Evolutionary conservation across 306 rosid species (phyloP).

Genomic region (Trifolium dubium): DNA sequence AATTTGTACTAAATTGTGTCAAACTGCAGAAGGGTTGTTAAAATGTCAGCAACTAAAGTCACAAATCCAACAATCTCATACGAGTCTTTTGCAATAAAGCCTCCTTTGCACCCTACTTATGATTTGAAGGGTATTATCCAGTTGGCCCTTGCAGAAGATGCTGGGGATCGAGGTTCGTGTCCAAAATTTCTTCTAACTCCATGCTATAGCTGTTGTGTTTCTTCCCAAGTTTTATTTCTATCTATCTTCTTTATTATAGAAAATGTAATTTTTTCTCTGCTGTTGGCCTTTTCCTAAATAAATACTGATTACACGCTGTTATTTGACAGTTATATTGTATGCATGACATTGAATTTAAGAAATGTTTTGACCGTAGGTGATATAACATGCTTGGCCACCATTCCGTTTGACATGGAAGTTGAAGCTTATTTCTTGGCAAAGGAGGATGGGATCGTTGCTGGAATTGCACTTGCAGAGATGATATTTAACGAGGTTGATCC

Average conservation of each 20-base stretch:
- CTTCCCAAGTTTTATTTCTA: neutral
- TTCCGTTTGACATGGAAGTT: conserved; percentile 74
- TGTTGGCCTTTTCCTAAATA: neutral
- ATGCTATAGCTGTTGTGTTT: neutral
- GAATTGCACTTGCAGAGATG: conserved; percentile 84
- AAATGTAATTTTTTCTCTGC: neutral
- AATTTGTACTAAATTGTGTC: conserved; percentile 31
- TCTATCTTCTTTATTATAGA: conserved; percentile 4
- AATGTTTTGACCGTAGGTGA: conserved; percentile 65
- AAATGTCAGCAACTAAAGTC: conserved; percentile 59
- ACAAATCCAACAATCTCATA: conserved; percentile 44
- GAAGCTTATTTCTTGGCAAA: conserved; percentile 92
- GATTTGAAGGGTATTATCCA: conserved; percentile 75
- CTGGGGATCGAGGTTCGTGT: conserved; percentile 70
- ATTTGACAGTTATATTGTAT: conserved; percentile 24
- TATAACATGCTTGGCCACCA: conserved; percentile 84
- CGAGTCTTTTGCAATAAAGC: conserved; percentile 61
- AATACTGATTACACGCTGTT: neutral
- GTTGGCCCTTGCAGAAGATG: conserved; percentile 86
- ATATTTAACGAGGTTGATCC: conserved; percentile 87
- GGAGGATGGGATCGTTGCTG: conserved; percentile 87
- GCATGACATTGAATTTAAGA: conserved; percentile 24
- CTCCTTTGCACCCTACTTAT: conserved; percentile 91
- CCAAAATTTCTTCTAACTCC: conserved; percentile 21
- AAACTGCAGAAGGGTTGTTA: conserved; percentile 51